These are phyloP conservation scores for Noccaea bulbosa DNA, from an alignment of 345 rosid species.

Conservation along the genomic window DNA sequence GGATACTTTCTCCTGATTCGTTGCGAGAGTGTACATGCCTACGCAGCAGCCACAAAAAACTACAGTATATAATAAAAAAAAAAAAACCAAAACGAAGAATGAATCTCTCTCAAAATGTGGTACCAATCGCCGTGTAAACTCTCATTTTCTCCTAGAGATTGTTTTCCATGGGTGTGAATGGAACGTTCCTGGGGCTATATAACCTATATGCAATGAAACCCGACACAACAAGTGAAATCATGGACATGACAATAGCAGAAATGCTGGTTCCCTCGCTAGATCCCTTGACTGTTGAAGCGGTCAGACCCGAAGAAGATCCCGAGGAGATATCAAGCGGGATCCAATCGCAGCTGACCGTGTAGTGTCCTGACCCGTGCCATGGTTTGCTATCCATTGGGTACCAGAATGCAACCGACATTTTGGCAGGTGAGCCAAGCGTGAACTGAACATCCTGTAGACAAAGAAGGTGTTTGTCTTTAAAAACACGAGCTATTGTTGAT, in stretches of 20 bases:
- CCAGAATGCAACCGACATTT: slow-evolving; percentile 94
- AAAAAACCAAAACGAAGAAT: not conserved
- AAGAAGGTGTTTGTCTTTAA: slow-evolving; percentile 7
- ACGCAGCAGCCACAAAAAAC: not conserved
- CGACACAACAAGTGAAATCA: slow-evolving; percentile 61
- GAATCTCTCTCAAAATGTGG: slow-evolving; percentile 3
- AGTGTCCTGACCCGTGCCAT: slow-evolving; percentile 93
- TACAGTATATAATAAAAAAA: not conserved
- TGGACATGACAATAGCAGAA: slow-evolving; percentile 67
- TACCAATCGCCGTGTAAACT: slow-evolving; percentile 22
- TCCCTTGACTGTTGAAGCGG: slow-evolving; percentile 44
- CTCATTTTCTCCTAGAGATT: slow-evolving; percentile 44
- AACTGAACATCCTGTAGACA: slow-evolving; percentile 84
- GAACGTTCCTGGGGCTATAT: slow-evolving; percentile 43
- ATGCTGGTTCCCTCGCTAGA: slow-evolving; percentile 60
- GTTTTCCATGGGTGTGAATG: slow-evolving; percentile 55
- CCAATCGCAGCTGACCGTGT: slow-evolving; percentile 88
- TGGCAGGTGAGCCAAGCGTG: slow-evolving; percentile 65
- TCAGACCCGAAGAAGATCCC: slow-evolving; percentile 45
- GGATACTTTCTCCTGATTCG: not conserved
- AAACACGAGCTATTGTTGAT: slow-evolving; percentile 10
- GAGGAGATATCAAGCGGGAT: slow-evolving; percentile 62
- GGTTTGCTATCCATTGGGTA: slow-evolving; percentile 76
- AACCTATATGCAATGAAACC: slow-evolving; percentile 65
- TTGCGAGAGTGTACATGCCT: not conserved